phyloP scores from a whole-genome alignment of 129 eudicot species.

The Pittosporum tobira region DNA sequence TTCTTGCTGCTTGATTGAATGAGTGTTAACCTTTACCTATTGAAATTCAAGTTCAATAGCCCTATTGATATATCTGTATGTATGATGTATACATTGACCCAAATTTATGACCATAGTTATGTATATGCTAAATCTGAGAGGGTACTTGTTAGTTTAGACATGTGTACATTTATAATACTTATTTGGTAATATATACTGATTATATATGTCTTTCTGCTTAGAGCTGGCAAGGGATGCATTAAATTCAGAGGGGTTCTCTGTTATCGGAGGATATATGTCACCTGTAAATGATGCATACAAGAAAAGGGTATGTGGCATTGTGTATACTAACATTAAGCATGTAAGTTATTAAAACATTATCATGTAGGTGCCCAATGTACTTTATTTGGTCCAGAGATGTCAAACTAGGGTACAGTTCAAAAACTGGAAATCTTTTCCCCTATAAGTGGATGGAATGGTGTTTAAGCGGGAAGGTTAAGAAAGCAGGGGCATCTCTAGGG shows the following conservation, averaged over 20 bases:
- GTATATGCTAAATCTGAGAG: not conserved
- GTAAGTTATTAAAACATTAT: not conserved
- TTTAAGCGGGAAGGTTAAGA: too few species aligned
- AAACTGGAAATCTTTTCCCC: not conserved
- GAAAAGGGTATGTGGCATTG: slow-evolving; percentile 47
- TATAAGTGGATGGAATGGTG: not conserved
- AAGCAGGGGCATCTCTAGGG: too few species aligned
- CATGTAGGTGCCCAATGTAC: not conserved
- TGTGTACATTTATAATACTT: not conserved
- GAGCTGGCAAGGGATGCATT: slow-evolving; percentile 92
- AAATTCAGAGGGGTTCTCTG: slow-evolving; percentile 57
- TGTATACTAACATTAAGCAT: slow-evolving; percentile 5
- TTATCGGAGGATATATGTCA: slow-evolving; percentile 93
- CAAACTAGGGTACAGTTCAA: too few species aligned
- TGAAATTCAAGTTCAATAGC: not conserved
- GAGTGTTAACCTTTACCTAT: not conserved
- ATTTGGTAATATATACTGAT: not conserved
- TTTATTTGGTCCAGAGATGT: not conserved
- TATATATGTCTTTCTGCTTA: slow-evolving; percentile 22
- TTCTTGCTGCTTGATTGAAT: not conserved
- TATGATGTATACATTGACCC: too few species aligned
- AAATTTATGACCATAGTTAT: not conserved
- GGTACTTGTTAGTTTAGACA: not conserved
- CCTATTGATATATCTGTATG: not conserved
- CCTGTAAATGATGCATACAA: slow-evolving; percentile 91